Percentiles rank a stretch among this genome's conserved stretches.
Conservation (phyloP, 192 early-diverging fungal species). For the Geosiphon pyriformis region DNA sequence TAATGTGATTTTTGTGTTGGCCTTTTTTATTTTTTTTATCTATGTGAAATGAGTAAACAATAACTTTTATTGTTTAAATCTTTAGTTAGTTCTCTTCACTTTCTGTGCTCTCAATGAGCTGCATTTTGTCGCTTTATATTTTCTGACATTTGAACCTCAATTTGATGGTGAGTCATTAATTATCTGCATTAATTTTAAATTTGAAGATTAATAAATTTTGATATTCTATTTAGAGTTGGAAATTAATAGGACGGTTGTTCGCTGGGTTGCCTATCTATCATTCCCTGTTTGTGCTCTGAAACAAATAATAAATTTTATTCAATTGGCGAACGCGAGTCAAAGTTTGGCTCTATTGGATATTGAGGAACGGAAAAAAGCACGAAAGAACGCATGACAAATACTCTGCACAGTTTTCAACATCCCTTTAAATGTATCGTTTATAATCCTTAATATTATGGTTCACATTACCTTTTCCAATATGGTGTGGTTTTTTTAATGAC, state of each 20-base stretch:
- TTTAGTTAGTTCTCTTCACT: constrained; percentile 74
- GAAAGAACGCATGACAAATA: too few relatives aligned
- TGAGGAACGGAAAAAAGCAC: constrained; percentile 36
- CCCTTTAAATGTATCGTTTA: too few relatives aligned
- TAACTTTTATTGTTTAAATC: neutral
- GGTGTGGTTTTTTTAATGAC: too few relatives aligned
- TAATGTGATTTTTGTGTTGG: constrained; percentile 46
- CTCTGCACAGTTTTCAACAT: too few relatives aligned
- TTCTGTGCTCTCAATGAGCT: constrained; percentile 91
- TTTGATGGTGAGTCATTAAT: constrained; percentile 24
- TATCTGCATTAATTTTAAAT: constrained; percentile 13
- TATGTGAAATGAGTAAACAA: neutral
- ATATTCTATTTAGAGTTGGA: neutral
- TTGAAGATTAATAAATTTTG: neutral
- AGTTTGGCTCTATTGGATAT: constrained; percentile 69
- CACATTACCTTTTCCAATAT: too few relatives aligned
- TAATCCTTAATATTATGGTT: too few relatives aligned
- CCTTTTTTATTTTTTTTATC: neutral
- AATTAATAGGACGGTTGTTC: neutral
- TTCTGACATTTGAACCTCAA: constrained; percentile 42
- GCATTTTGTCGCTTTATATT: constrained; percentile 87
- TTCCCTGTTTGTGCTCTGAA: constrained; percentile 80
- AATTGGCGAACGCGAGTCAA: constrained; percentile 82
- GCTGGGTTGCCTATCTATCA: constrained; percentile 29
- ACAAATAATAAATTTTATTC: constrained; percentile 90